Base-by-base conservation (phyloP, 768 basidiomycete genomes). In the Rhizopogon sp. region DNA sequence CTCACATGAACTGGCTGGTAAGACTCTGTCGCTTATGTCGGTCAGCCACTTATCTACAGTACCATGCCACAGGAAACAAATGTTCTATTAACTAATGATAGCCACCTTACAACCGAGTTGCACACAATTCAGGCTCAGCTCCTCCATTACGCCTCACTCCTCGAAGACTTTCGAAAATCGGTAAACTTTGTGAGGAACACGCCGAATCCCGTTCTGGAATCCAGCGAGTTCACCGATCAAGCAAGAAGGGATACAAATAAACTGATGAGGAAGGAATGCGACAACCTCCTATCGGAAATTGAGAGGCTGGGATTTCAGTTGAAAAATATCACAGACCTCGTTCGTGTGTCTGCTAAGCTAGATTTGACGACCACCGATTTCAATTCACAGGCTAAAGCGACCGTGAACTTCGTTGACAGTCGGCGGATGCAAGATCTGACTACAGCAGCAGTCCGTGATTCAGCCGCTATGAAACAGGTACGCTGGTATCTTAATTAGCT, bases 81-180 rank as follows among this genome's bases (percentile, higher is more conserved):
- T 5, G 74, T 75, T 1, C 65, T 74, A 42, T 58, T 50, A 1
- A 74, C 70, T 10, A 73, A 69, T 57, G 73, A 75, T 47, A 72
- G 68, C 41, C 44, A 60, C 3, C 66, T 79, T 17, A 82, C 83
- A 3, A 76, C 76, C 20, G 81, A 84, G 58, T 66, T 84, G 28
- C 81, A 84, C 63, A 73, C 77, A 56, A 63, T 84, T 20, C 79
- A 81, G 43, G 83, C 83, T 0, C 81, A 82, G 62, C 67, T 84
- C 3, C 66, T 83, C 31, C 79, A 83, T 58, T 83, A 82, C 62
- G 73, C 74, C n/a, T 75, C 76, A 7, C 75, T 85, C 29, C 71
- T 84, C 28, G 72, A 78, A 8, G 81, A 84, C 60, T 83, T 85
- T 62, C 61, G 62, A 5, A 80, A 82, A 57, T 73, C 77, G 1